A percentile compares a stretch with the other conserved stretches of the same genome.
Conservation (phyloP, 176 grass and related monocot genomes). For the Pharus latifolius region DNA sequence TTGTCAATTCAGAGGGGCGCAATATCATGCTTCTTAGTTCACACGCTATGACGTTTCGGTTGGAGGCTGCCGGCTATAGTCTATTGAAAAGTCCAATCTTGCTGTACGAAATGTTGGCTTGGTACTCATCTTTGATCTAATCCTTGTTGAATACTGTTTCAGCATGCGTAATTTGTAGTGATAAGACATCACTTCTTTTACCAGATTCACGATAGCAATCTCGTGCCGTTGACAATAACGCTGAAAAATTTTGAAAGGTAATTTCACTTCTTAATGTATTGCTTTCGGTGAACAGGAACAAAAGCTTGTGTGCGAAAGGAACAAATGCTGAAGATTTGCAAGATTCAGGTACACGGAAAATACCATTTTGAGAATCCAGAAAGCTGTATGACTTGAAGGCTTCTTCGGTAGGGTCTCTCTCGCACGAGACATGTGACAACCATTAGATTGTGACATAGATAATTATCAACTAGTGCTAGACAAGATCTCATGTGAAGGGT, state of each 20-base stretch:
- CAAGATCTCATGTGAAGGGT: too few relatives aligned
- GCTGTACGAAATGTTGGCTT: neutral
- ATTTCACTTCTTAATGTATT: too few relatives aligned
- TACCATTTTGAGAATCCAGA: too few relatives aligned
- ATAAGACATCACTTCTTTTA: neutral
- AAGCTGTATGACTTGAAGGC: too few relatives aligned
- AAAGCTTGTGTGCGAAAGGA: neutral
- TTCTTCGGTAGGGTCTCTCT: too few relatives aligned
- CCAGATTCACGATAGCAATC: neutral
- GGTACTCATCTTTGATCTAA: neutral
- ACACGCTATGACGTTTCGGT: neutral
- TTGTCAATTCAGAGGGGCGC: too few relatives aligned
- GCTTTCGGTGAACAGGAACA: neutral
- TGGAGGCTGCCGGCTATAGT: neutral
- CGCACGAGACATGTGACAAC: too few relatives aligned
- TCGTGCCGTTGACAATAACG: neutral
- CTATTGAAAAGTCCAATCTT: constrained; percentile 1
- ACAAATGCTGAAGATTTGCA: neutral
- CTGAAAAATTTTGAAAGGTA: neutral
- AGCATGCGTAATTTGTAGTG: neutral
- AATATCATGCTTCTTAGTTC: neutral
- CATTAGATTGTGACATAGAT: too few relatives aligned
- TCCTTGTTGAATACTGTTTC: neutral
- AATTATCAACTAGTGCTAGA: too few relatives aligned
- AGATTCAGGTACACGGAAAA: neutral